Conservation (phyloP, 2,329 filamentous ascomycete genomes). For the Iodosphaeria phyllophila region DNA sequence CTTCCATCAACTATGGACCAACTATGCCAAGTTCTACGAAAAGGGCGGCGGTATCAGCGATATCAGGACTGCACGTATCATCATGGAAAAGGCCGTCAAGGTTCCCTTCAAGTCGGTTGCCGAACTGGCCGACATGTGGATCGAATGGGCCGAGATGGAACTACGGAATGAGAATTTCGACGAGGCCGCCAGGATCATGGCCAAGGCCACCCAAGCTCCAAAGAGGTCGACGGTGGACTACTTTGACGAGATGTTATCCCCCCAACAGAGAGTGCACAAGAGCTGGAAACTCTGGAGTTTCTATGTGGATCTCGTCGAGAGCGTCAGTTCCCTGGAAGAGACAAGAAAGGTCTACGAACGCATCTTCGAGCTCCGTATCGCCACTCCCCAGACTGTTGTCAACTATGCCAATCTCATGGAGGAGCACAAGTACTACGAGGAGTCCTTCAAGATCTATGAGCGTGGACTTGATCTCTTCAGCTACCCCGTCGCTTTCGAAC, state of each 20-base stretch:
- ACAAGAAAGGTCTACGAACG: slow-evolving; percentile 89
- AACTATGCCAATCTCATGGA: slow-evolving; percentile 95
- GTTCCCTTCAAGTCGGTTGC: slow-evolving; percentile 96
- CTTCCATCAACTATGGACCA: slow-evolving; percentile 89
- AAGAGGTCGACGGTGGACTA: slow-evolving; percentile 98
- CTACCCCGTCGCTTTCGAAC: slow-evolving; percentile 92
- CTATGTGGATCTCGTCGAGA: slow-evolving; percentile 95
- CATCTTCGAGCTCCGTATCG: slow-evolving; percentile 95
- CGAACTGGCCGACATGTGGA: slow-evolving; percentile 96
- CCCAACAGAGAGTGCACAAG: slow-evolving; percentile 94
- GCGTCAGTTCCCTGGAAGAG: slow-evolving; percentile 76
- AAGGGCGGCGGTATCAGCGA: slow-evolving; percentile 69
- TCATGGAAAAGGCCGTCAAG: slow-evolving; percentile 95
- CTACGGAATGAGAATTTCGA: slow-evolving; percentile 92
- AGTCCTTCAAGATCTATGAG: slow-evolving; percentile 96
- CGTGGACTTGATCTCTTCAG: slow-evolving; percentile 94
- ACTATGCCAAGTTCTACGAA: slow-evolving; percentile 96
- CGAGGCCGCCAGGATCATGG: slow-evolving; percentile 86
- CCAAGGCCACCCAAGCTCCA: slow-evolving; percentile 89
- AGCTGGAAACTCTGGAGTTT: slow-evolving; percentile 99
- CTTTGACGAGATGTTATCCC: slow-evolving; percentile 84
- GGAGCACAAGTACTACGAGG: slow-evolving; percentile 88
- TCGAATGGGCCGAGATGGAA: slow-evolving; percentile 98
- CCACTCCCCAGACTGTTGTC: slow-evolving; percentile 93
- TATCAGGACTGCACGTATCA: slow-evolving; percentile 66